Conservation (phyloP, 1,284 basidiomycete species). For the Ustilago crameri region DNA sequence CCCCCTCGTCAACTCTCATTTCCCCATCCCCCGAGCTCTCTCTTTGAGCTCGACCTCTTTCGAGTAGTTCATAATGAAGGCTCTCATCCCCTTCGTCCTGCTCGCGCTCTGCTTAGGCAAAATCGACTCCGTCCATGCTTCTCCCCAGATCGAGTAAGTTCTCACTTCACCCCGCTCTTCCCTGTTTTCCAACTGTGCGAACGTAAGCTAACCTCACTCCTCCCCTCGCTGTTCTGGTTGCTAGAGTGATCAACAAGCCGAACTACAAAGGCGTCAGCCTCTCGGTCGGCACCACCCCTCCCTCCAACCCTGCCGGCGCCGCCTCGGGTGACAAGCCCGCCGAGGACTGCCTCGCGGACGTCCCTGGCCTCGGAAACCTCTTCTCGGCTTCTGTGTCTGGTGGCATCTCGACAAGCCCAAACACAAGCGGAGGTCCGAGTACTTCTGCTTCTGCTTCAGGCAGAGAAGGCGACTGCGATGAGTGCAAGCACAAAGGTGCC, state of each 20-base stretch:
- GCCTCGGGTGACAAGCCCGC: not conserved
- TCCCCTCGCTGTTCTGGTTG: too few relatives aligned
- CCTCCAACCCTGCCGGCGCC: not conserved
- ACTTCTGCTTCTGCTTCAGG: too few relatives aligned
- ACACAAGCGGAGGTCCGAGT: too few relatives aligned
- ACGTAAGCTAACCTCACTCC: too few relatives aligned
- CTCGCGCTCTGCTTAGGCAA: slow-evolving; percentile 14
- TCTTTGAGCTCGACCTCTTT: not conserved
- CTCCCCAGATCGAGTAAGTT: slow-evolving; percentile 17
- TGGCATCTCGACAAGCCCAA: too few relatives aligned
- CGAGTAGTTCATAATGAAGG: slow-evolving; percentile 6
- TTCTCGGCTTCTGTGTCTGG: too few relatives aligned
- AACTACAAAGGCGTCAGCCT: not conserved
- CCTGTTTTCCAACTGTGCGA: too few relatives aligned
- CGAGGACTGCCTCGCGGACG: not conserved
- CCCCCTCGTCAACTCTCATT: not conserved
- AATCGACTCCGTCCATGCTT: slow-evolving; percentile 9
- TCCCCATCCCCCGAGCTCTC: not conserved
- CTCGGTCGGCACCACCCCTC: not conserved
- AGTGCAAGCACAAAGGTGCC: too few relatives aligned
- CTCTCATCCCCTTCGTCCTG: slow-evolving; percentile 9
- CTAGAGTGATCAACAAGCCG: slow-evolving; percentile 2
- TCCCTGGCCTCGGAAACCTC: too few relatives aligned
- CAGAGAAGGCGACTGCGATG: too few relatives aligned
- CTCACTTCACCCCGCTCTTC: not conserved